Base-by-base conservation (phyloP, 78 protist genomes). In the Dictyostelium citrinum region DNA sequence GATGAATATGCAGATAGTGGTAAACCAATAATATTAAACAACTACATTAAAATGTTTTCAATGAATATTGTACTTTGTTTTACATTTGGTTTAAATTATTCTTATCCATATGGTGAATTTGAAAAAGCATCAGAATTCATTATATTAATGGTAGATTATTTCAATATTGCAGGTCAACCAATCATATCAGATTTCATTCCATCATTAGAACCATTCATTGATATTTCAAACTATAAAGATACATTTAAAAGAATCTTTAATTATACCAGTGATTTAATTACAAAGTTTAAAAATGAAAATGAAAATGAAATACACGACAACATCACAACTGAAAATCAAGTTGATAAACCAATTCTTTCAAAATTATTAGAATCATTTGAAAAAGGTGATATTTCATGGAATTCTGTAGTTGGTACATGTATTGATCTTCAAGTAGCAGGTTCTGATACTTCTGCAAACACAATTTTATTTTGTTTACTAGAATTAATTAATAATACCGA, bases 361-460 rank as follows among this genome's bases (percentile, higher is more conserved):
- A 83, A 88, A 5, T 16, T 76, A 6, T 10, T 88, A 5, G 2
- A 43, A 5, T 79, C 64, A 10, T 67, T 22, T 78, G 72, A 88
- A 29, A 68, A 68, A 31, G 51, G 58, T 81, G 58, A 74, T 3
- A 24, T 75, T n/a, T 5, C 6, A 27, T 10, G 46, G 8, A 29
- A 67, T 0, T 39, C 71, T 3, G 41, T 79, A 4, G 20, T 41
- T 33, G 41, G 64, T 22, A 46, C 60, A 1, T 67, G 58, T 77
- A 29, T 88, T 16, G 84, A 79, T 79, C 8, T 79, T 2, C 29
- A 51, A 29, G 4, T 3, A 35, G 84, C 84, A 8, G 84, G 84
- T 79, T 2, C 33, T 12, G 84, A 79, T 55, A 79, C 84, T 1
- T 31, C 72, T 55, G 17, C 55, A 33, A 55, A 79, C 20, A 55